Evolutionary conservation across 1,284 basidiomycete genomes (phyloP).

Genomic region (Malassezia globosa): DNA sequence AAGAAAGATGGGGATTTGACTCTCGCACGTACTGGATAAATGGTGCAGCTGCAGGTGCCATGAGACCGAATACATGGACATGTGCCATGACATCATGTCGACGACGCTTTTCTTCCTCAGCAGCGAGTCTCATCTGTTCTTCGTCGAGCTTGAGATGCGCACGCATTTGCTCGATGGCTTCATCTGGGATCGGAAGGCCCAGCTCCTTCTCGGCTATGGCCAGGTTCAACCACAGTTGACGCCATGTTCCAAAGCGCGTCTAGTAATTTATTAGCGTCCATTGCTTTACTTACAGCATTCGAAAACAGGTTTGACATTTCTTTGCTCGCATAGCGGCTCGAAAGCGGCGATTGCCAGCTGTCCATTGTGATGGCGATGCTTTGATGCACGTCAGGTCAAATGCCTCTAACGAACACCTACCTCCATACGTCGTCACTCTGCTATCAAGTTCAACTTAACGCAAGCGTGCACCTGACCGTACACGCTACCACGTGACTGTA

Average conservation of each 20-base stretch:
- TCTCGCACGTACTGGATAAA: too few relatives aligned
- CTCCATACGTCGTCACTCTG: too few relatives aligned
- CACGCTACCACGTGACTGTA: too few relatives aligned
- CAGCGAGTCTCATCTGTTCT: constrained; percentile 81
- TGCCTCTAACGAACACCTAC: too few relatives aligned
- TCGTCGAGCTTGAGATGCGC: constrained; percentile 72
- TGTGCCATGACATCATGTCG: constrained; percentile 99
- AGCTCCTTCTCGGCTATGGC: constrained; percentile 93
- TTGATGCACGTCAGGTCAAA: too few relatives aligned
- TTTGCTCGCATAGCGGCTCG: constrained; percentile 88
- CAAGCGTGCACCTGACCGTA: too few relatives aligned
- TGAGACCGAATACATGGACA: constrained; percentile 87
- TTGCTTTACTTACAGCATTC: constrained; percentile 56
- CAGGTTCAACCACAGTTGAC: constrained; percentile 88
- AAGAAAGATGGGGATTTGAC: too few relatives aligned
- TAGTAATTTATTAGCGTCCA: constrained; percentile 45
- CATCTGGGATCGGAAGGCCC: constrained; percentile 75
- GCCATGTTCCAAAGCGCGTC: constrained; percentile 96
- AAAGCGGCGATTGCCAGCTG: constrained; percentile 43
- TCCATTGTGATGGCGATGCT: too few relatives aligned
- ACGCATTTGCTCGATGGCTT: constrained; percentile 88
- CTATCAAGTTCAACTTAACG: too few relatives aligned
- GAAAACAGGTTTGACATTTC: constrained; percentile 97
- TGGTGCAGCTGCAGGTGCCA: constrained; percentile 87
- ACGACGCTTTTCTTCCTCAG: constrained; percentile 87